Conservation (phyloP, 352 stramenopile genomes). For the Phytophthora pisi region DNA sequence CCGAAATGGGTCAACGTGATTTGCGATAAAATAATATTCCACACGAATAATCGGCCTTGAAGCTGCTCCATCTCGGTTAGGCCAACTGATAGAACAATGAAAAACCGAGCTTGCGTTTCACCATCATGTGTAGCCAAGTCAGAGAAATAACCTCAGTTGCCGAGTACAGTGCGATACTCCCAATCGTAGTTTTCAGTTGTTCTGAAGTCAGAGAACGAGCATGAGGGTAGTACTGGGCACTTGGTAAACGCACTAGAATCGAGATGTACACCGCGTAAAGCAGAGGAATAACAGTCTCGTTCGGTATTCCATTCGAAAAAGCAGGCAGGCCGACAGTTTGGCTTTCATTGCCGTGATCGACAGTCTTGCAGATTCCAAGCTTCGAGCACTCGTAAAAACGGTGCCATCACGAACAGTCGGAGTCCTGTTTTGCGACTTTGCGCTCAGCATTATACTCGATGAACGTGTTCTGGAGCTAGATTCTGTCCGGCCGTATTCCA, state of each 20-base stretch:
- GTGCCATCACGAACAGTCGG: background rate
- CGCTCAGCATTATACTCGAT: slow-evolving; percentile 2
- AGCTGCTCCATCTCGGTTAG: slow-evolving; percentile 13
- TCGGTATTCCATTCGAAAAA: slow-evolving; percentile 29
- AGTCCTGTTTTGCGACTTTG: background rate
- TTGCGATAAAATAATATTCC: slow-evolving; percentile 17
- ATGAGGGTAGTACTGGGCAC: slow-evolving; percentile 24
- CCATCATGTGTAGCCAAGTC: slow-evolving; percentile 16
- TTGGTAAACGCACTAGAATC: slow-evolving; percentile 10
- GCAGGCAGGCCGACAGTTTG: slow-evolving; percentile 3
- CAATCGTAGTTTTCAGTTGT: slow-evolving; percentile 11
- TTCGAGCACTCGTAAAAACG: slow-evolving; percentile 1
- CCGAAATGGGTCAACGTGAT: slow-evolving; percentile 17
- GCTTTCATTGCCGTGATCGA: slow-evolving; percentile 10
- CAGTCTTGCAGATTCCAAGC: background rate
- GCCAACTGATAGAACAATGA: slow-evolving; percentile 20
- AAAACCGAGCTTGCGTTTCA: slow-evolving; percentile 25
- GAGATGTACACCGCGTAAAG: slow-evolving; percentile 18
- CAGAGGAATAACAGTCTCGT: slow-evolving; percentile 14
- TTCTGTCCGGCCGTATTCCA: background rate
- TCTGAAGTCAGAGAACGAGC: background rate
- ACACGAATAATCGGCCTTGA: slow-evolving; percentile 18
- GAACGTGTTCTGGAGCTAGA: background rate
- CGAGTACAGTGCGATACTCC: slow-evolving; percentile 10
- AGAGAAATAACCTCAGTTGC: slow-evolving; percentile 11